These are phyloP conservation scores for Prunus campanulata DNA, from an alignment of 306 rosid genomes.

Conservation along the genomic window DNA sequence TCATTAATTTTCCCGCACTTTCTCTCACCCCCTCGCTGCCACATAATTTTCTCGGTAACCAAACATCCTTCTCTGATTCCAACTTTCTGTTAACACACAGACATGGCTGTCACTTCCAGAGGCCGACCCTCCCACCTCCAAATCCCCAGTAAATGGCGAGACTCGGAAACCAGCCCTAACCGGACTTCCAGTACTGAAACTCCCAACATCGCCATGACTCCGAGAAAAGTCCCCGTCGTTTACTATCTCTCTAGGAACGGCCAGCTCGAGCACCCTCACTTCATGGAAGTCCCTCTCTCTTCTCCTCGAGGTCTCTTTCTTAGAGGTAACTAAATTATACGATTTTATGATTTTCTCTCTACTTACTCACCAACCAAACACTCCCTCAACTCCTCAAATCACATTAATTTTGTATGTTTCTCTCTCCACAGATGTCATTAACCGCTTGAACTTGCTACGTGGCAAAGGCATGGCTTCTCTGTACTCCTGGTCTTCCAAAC, in stretches of 20 bases:
- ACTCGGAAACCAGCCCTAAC: slow-evolving; percentile 57
- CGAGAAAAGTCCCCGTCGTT: slow-evolving; percentile 67
- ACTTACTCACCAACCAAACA: slow-evolving; percentile 1
- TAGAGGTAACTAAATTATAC: slow-evolving; percentile 39
- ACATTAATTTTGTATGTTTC: background rate
- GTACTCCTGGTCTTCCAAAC: slow-evolving; percentile 94
- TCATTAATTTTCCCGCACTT: background rate
- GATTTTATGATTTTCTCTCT: background rate
- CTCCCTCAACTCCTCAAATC: background rate
- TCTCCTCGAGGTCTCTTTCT: slow-evolving; percentile 87
- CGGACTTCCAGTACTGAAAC: slow-evolving; percentile 39
- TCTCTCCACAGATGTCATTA: slow-evolving; percentile 54
- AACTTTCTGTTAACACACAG: slow-evolving; percentile 3
- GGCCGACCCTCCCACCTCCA: slow-evolving; percentile 48
- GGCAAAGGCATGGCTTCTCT: slow-evolving; percentile 76
- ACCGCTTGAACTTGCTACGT: slow-evolving; percentile 73
- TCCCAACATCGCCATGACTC: slow-evolving; percentile 29
- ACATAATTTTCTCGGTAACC: background rate
- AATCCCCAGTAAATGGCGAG: slow-evolving; percentile 61
- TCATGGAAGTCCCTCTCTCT: slow-evolving; percentile 93
- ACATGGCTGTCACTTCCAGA: slow-evolving; percentile 62
- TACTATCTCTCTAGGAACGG: slow-evolving; percentile 87
- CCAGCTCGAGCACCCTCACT: slow-evolving; percentile 93
- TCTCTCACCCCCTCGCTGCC: background rate
- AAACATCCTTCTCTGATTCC: slow-evolving; percentile 1